phyloP scores from a whole-genome alignment of 768 basidiomycete genomes.

The Lyophyllum decastes region DNA sequence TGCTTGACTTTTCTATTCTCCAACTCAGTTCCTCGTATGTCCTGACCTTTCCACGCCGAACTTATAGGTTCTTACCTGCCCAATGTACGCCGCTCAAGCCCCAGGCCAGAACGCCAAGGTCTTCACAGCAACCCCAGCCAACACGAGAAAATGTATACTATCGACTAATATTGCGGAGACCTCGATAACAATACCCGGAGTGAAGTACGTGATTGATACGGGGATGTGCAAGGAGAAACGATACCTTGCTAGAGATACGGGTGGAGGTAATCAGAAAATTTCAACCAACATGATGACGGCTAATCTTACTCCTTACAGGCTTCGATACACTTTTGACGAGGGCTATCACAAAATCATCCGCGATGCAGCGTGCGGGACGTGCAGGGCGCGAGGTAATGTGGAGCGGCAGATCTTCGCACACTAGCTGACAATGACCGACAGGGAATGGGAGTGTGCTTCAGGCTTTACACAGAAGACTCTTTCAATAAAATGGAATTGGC shows the following conservation, averaged over 20 bases:
- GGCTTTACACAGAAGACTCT: conserved; percentile 85
- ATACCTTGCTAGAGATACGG: conserved; percentile 67
- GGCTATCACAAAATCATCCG: conserved; percentile 87
- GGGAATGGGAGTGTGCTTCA: conserved; percentile 86
- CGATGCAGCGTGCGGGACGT: conserved; percentile 92
- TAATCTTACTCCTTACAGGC: conserved; percentile 43
- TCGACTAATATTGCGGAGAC: conserved; percentile 99
- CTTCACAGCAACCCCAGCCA: conserved; percentile 65
- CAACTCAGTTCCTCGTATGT: neutral
- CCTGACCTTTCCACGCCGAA: neutral
- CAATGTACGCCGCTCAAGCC: conserved; percentile 88
- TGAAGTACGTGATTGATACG: conserved; percentile 94
- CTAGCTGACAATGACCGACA: conserved; percentile 25
- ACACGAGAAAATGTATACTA: conserved; percentile 87
- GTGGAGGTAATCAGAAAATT: conserved; percentile 52
- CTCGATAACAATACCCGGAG: conserved; percentile 94
- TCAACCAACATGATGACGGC: neutral
- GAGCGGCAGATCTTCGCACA: neutral
- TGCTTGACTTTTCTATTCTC: conserved; percentile 27
- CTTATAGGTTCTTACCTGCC: conserved; percentile 66
- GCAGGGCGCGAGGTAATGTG: conserved; percentile 84
- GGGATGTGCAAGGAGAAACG: conserved; percentile 96
- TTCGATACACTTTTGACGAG: conserved; percentile 85
- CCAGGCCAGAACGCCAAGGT: conserved; percentile 76
- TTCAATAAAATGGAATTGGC: conserved; percentile 68